Evolutionary conservation across 2,329 filamentous ascomycete species (phyloP), one percentile per base, ranked within the genome.

Genomic region (Basipetospora chlamydospora): DNA sequence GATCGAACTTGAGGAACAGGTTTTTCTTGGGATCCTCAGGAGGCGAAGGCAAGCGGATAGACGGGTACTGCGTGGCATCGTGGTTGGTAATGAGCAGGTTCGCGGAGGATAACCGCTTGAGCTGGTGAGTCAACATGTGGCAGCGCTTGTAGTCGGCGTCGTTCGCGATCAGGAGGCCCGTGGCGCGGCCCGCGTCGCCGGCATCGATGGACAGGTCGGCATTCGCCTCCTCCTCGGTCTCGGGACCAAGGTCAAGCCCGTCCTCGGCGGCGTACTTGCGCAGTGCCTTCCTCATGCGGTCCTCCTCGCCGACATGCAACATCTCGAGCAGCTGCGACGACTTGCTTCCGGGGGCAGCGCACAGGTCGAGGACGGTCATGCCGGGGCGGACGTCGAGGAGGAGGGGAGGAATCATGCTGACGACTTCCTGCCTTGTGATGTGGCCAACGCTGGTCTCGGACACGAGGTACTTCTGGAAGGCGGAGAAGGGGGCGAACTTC

Each of bases 41-140:
- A 23, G 64, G 57, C 3, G 66, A 63, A 10, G 76, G 77, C n/a
- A 96, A 70, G 52, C 80, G 84, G 50, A 98, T 85, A 1, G 87
- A 86, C 3, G 90, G 90, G 58, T 87, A 98, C 56, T 93, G 77
- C 4, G 87, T 95, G 28, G 90, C 90, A 57, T 98, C 90, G 61
- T 98, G 88, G 56, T 98, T 96, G 28, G 86, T 96, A 43, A 98
- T 88, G 43, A 98, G 80, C 46, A 98, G 66, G 55, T 98, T 98
- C 3, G 90, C 88, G 4, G 90, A 96, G 43, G 88, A 94, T 35
- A 98, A 69, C 42, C 90, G 81, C 69, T 98, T 98, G 50, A 96
- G 81, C 60, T 98, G 90, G 57, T 98, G 90, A 33, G 95, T 84
- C 54, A 98, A 63, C 82, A 98, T 90, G 60, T 96, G 90, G 39